Percentiles rank a stretch among this genome's conserved stretches.
Evolutionary conservation across 2,329 filamentous ascomycete species (phyloP).

Genomic region (Penicillium sp.): DNA sequence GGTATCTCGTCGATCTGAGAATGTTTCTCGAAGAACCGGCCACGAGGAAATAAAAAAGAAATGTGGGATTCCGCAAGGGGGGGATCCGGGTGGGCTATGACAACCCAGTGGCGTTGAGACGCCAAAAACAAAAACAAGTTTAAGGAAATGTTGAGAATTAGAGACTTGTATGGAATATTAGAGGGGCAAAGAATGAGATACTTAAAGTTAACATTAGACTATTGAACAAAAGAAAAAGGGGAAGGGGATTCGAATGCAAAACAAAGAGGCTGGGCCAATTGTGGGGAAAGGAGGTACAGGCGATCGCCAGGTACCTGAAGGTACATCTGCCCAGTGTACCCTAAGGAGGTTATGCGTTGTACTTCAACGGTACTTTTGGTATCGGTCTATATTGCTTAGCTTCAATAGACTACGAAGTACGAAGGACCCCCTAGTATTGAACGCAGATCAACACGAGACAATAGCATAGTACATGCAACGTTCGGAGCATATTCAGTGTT

Average conservation of each 20-base stretch:
- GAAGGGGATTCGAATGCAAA: constrained; percentile 4
- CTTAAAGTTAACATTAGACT: neutral
- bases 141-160: neutral
- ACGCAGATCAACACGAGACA: neutral
- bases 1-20: constrained; percentile 7
- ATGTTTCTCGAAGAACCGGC: constrained; percentile 16
- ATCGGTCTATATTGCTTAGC: neutral
- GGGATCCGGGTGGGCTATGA: constrained; percentile 9
- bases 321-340: neutral
- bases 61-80: constrained; percentile 10
- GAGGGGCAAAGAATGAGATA: neutral
- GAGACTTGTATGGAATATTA: neutral
- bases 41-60: constrained; percentile 8
- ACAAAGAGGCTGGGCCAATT: constrained; percentile 17
- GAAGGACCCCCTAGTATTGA: neutral
- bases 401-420: neutral
- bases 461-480: too few relatives aligned
- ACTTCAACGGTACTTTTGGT: neutral
- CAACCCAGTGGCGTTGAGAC: neutral
- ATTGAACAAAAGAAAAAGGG: neutral
- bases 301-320: constrained; percentile 8
- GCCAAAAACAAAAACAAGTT: neutral
- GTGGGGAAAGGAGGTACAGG: constrained; percentile 13
- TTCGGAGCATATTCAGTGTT: too few relatives aligned
- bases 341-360: neutral